Conservation (phyloP, 345 rosid species). For the Iberis pinnata region DNA sequence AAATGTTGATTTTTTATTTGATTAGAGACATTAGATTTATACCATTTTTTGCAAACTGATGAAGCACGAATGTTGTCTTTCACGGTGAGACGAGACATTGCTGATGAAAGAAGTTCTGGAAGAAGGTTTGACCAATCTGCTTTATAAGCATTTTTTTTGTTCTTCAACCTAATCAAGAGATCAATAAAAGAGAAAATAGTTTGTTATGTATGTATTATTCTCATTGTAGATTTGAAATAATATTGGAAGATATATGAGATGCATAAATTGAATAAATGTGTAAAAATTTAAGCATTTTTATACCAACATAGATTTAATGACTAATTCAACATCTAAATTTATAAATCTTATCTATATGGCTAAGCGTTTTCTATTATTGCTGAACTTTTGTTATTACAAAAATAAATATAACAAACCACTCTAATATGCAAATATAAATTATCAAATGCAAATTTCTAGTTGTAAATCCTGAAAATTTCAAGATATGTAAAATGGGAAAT, state of each 20-base stretch:
- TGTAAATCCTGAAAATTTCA: too few relatives aligned
- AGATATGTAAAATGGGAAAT: too few relatives aligned
- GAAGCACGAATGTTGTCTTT: too few relatives aligned
- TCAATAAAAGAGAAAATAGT: too few relatives aligned
- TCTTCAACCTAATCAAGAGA: not conserved
- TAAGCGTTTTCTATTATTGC: too few relatives aligned
- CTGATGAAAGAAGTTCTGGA: slow-evolving; percentile 32
- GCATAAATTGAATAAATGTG: not conserved
- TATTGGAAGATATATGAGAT: not conserved
- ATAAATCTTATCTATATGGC: not conserved
- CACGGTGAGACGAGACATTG: slow-evolving; percentile 34
- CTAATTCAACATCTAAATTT: not conserved
- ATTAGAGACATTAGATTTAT: slow-evolving; percentile 33
- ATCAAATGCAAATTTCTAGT: too few relatives aligned
- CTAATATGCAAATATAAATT: too few relatives aligned
- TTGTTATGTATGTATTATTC: too few relatives aligned
- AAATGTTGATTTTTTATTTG: slow-evolving; percentile 43
- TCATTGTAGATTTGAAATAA: too few relatives aligned
- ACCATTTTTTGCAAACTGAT: too few relatives aligned
- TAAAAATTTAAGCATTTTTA: not conserved
- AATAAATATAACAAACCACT: too few relatives aligned
- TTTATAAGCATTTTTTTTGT: not conserved
- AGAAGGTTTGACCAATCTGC: not conserved
- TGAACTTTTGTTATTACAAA: too few relatives aligned
- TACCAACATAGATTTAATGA: not conserved